Evolutionary conservation across 2,329 filamentous ascomycete genomes (phyloP), one percentile per base, ranked within the genome.

Genomic region (Trichoderma sp.): DNA sequence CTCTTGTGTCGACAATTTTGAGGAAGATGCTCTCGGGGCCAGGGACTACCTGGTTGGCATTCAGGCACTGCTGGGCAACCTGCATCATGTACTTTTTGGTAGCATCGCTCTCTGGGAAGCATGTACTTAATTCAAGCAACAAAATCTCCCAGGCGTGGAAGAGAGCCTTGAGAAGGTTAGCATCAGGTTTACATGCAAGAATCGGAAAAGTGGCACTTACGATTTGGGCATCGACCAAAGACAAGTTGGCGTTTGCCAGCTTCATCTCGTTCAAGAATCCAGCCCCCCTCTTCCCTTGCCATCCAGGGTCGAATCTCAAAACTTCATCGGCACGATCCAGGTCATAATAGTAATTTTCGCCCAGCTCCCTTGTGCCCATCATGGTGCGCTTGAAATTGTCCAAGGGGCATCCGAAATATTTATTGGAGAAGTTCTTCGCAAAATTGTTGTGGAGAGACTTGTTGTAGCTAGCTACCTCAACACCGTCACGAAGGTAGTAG

Each of bases 121-220:
- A 87, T 42, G 87, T 87, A 76, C 91, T 92, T 58, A 99, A 85
- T 74, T 97, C 94, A 59, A 95, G 84, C 15, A 94, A 87, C 9
- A 99, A 84, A 68, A 92, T 89, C 77, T 96, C 94, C 93, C 94
- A 98, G 66, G 92, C 91, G 73, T 92, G 89, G 71, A 97, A 90
- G 19, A 99, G 86, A 52, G 89, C 87, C 90, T 92, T 73, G 12
- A 17, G 10, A 52, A 48, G 5, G 45, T 59, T 52, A 39, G 68
- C 68, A 67, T 6, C 13, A 25, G 5, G 12, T 29, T 32, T 4
- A 13, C n/a, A 6, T 15, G 9, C 45, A 19, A 52, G 5, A 32
- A 29, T 54, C 52, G 4, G 17, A 57, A 13, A 34, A 25, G 5
- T 6, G 59, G 29, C 32, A 68, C 89, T 80, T 83, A 92, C 89